Evolutionary conservation across 2,329 filamentous ascomycete genomes (phyloP), one percentile per base, ranked within the genome.

Genomic region (Fusarium transvaalense): DNA sequence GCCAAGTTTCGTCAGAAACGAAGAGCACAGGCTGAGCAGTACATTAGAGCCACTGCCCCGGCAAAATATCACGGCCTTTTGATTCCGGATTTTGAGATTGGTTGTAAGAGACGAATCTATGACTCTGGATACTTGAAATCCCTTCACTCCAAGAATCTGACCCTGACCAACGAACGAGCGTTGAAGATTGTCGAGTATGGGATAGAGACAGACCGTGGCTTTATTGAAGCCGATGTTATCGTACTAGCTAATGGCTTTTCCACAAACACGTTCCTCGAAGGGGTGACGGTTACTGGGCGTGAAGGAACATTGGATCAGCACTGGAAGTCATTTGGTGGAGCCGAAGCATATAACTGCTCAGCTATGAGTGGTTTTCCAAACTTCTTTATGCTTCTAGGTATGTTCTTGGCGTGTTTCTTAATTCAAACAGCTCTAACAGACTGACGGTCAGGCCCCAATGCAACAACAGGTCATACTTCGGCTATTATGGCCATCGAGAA

Each of bases 381-480:
- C 17, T 41, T 51, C 43, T 56, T 51, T 6, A 41, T 56, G 32
- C 17, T 56, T 10, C 21, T 51, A 9, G 47, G 47, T 51, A n/a
- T n/a, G n/a, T n/a, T n/a, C n/a, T n/a, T n/a, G n/a, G n/a, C n/a
- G n/a, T n/a, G n/a, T n/a, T n/a, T n/a, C n/a, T n/a, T n/a, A n/a
- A n/a, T n/a, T n/a, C n/a, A n/a, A n/a, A n/a, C n/a, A n/a, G n/a
- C n/a, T n/a, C n/a, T n/a, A n/a, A n/a, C n/a, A n/a, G n/a, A n/a
- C n/a, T n/a, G n/a, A n/a, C n/a, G n/a, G n/a, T n/a, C n/a, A n/a
- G n/a, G n/a, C n/a, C 53, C 53, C 13, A 56, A 56, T 8, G 43
- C 53, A 4, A 39, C 43, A 17, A 56, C 53, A 21, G 53, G 53
- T 6, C 53, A 56, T 21, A 56, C 53, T 1, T 56, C 53, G 0